Base-by-base conservation (phyloP, 768 basidiomycete species). In the Russula lepida region DNA sequence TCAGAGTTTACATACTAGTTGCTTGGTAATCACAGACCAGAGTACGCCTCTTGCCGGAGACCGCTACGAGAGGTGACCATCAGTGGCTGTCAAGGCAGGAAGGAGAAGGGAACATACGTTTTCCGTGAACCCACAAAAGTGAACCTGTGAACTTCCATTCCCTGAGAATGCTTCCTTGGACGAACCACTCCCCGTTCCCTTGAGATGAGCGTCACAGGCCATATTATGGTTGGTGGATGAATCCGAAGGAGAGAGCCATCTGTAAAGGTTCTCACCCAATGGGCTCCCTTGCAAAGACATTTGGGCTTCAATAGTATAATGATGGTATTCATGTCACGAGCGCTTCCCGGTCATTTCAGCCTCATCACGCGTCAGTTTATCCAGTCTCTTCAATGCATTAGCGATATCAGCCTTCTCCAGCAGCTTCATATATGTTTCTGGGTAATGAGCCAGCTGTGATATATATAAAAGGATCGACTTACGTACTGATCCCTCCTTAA, bases 381-480 rank as follows among this genome's bases (percentile, higher is more conserved):
- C 56, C 25, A 57, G 35, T 13, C 27, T 28, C 35, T 28, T 57
- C 25, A 57, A 27, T 13, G 35, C 48, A 41, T 58, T 37, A 2
- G 49, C 56, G 12, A 58, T 30, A 30, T 58, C 47, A 12, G 48
- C 50, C 27, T 19, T 37, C n/a, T 48, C 56, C 35, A 23, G 35
- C n/a, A 58, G 1, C 25, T 30, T 58, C 47, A 57, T 6, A 28
- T 48, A 57, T 28, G 48, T 58, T 43, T 58, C 57, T 58, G 21
- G 4, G 6, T 2, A 1, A 23, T 43, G 12, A 27, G 47, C 28
- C 35, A 39, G 12, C 6, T 17, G 19, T 9, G 3, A 57, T 7
- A 1, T n/a, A 17, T n/a, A 6, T 8, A n/a, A 21, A 30, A 6
- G 3, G 27, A 27, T 32, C 1, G 23, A 39, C 48, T 30, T 1